These are phyloP conservation scores for Fusarium agapanthi DNA, from an alignment of 2,329 filamentous ascomycete species.

Conservation along the genomic window DNA sequence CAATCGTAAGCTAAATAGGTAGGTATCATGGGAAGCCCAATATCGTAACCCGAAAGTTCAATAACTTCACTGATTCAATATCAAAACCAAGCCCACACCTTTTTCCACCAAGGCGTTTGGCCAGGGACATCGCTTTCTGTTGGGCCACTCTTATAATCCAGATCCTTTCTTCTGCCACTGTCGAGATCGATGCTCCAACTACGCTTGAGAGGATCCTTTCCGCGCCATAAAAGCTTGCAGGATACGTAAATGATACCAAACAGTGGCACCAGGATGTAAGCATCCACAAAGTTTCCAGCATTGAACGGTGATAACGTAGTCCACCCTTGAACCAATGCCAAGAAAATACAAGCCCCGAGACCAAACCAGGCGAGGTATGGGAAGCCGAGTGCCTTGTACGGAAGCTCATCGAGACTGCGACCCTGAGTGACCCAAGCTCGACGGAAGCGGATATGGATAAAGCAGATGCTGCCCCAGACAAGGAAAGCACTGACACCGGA, in stretches of 20 bases:
- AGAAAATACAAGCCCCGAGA: conserved; percentile 64
- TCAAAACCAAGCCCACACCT: conserved; percentile 54
- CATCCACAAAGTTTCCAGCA: conserved; percentile 68
- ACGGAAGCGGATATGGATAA: conserved; percentile 78
- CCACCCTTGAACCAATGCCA: conserved; percentile 70
- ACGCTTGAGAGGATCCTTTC: conserved; percentile 60
- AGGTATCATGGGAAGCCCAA: neutral
- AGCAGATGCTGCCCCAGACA: conserved; percentile 75
- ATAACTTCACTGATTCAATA: neutral
- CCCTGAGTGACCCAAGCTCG: conserved; percentile 68
- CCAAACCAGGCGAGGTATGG: conserved; percentile 69
- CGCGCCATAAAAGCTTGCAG: conserved; percentile 62
- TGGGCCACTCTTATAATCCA: conserved; percentile 55
- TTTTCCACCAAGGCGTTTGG: conserved; percentile 54
- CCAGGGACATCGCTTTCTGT: conserved; percentile 44
- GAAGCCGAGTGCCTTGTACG: conserved; percentile 63
- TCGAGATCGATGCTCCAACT: conserved; percentile 64
- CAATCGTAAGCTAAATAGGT: neutral
- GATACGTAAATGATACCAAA: conserved; percentile 65
- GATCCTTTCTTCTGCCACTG: conserved; percentile 62
- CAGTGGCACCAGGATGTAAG: conserved; percentile 68
- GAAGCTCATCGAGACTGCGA: conserved; percentile 61
- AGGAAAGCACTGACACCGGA: conserved; percentile 76
- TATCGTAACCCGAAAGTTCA: neutral
- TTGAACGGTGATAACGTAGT: conserved; percentile 66